Percentiles rank a stretch among this genome's conserved stretches.
Evolutionary conservation across 441 rosid species (phyloP).

Genomic region (Brassica hybrid): DNA sequence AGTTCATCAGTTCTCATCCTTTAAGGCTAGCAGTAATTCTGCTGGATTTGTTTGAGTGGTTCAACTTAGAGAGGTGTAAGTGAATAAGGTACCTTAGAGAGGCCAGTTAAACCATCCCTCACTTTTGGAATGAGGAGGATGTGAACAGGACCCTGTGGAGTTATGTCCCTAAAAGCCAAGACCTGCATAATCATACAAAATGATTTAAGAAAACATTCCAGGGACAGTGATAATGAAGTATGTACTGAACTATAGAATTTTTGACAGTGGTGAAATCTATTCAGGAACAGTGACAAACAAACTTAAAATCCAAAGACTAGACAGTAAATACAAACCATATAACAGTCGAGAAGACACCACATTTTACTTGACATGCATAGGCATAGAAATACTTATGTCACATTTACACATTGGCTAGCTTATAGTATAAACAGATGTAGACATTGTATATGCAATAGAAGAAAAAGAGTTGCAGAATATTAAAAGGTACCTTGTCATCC

Average conservation of each 20-base stretch:
- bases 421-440: neutral
- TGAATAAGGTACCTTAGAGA: slow-evolving; percentile 66
- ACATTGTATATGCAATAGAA: neutral
- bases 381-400: neutral
- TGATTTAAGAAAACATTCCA: neutral
- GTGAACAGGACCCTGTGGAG: slow-evolving; percentile 84
- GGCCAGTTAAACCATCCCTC: slow-evolving; percentile 87
- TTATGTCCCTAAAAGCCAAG: slow-evolving; percentile 84
- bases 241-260: neutral
- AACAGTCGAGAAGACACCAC: neutral
- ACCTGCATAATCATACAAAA: slow-evolving; percentile 52
- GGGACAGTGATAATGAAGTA: neutral
- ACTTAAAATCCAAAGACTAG: too few relatives aligned
- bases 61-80: slow-evolving; percentile 6
- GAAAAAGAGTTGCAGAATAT: neutral
- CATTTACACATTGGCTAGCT: neutral
- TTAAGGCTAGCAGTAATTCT: neutral
- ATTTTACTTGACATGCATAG: neutral
- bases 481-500: slow-evolving; percentile 72
- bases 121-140: slow-evolving; percentile 84
- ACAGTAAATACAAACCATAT: neutral
- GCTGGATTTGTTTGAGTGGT: neutral
- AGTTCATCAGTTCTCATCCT: neutral
- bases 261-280: too few relatives aligned
- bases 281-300: too few relatives aligned